Evolutionary conservation across 495 filamentous ascomycete species (phyloP), one percentile per base, ranked within the genome.

Genomic region (Parathielavia appendiculata): DNA sequence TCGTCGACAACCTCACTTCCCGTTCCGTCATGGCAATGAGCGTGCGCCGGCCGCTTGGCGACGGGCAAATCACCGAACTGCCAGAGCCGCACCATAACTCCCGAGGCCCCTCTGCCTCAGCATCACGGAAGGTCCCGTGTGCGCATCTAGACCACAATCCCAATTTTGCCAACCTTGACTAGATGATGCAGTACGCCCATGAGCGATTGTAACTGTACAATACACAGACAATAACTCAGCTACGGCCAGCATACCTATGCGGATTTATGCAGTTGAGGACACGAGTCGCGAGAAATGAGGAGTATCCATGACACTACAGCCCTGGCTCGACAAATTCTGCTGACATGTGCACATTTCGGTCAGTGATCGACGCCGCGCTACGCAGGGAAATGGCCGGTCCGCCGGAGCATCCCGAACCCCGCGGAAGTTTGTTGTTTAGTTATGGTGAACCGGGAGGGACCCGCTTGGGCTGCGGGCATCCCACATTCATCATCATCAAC

Each of bases 21-120:
- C 44, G 12, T 32, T 19, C 63, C 23, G 35, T 44, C 44, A 41
- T 39, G 30, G 26, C 49, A 56, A 58, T 61, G 45, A 30, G 26
- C 62, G 48, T 51, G 39, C 46, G 26, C 56, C 66, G 66, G 66
- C 66, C 57, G 57, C 66, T 69, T 69, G 62, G 64, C 66, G 55
- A 34, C 13, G 35, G 20, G 47, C 63, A 69, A 69, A 69, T 69
- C 67, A 69, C 66, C 66, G 66, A 66, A 22, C 20, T 14, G 34
- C 41, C 35, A 59, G 56, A 62, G 59, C 53, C 59, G 54, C 59
- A 57, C 20, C 43, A 19, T 51, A 32, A 23, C 12, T 23, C 23
- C 36, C 22, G 32, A 22, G 40, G 0, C 40, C 11, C n/a, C n/a
- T n/a, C n/a, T n/a, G 40, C 12, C 22, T 46, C 44, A 46, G 48